Conservation (phyloP, 495 filamentous ascomycete species). For the Lineolata rhizophorae region DNA sequence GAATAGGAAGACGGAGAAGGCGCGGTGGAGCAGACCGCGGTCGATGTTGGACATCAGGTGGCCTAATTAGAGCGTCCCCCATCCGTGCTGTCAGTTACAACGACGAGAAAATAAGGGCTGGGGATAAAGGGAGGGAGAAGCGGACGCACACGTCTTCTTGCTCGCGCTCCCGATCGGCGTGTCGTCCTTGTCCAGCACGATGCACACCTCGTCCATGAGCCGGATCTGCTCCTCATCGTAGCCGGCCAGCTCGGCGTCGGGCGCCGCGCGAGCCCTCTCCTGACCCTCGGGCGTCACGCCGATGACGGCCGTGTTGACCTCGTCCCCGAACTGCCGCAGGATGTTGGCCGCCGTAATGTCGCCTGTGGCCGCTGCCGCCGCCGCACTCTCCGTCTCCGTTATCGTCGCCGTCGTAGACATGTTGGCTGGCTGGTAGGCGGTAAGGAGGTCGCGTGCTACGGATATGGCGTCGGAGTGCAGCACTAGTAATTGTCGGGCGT, state of each 20-base stretch:
- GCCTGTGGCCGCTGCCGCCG: no score
- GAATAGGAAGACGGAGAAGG: slow-evolving; percentile 96
- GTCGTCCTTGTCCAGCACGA: slow-evolving; percentile 83
- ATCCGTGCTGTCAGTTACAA: no score
- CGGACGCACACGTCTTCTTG: slow-evolving; percentile 81
- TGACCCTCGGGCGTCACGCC: no score
- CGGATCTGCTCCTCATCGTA: slow-evolving; percentile 96
- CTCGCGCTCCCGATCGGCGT: slow-evolving; percentile 86
- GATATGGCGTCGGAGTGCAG: no score
- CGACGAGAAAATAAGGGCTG: slow-evolving; percentile 3
- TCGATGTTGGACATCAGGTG: slow-evolving; percentile 98
- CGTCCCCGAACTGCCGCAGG: slow-evolving; percentile 74
- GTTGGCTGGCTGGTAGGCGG: no score
- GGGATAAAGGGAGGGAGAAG: background rate
- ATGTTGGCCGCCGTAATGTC: slow-evolving; percentile 77
- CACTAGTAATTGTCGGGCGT: no score
- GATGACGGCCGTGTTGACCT: slow-evolving; percentile 74
- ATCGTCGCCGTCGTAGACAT: background rate
- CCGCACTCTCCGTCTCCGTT: slow-evolving; percentile 1
- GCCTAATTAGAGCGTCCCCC: slow-evolving; percentile 22
- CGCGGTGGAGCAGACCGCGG: slow-evolving; percentile 81
- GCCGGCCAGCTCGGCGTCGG: slow-evolving; percentile 36
- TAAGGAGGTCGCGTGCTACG: no score
- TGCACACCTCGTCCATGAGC: slow-evolving; percentile 98
- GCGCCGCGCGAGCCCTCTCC: no score